Base-by-base conservation (phyloP, 2,329 filamentous ascomycete species). In the Phialemoniopsis sp. region DNA sequence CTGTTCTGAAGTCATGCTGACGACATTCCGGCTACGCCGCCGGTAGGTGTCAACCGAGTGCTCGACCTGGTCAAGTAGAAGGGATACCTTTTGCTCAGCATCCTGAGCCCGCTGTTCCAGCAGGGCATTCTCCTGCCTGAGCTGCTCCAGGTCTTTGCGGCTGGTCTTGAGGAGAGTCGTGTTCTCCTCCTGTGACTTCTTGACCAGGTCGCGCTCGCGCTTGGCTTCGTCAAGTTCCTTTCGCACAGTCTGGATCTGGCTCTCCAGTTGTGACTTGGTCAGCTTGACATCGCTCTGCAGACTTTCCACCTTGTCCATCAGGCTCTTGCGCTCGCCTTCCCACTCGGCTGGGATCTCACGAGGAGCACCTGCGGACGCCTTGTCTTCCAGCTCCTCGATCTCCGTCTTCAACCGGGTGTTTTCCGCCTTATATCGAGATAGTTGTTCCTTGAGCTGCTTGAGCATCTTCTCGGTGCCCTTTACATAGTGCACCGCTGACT, bases 391-490 rank as follows among this genome's bases (percentile, higher is more conserved):
- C 39, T 78, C 73, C 29, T 85, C 76, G n/a, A 96, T 70, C 54
- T 96, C 89, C 34, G 81, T 77, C 61, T 93, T 90, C 31, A 98
- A 72, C 44, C 86, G 85, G 14, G 74, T 70, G 55, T 96, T 96
- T 45, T 93, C 86, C 12, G 80, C 67, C 73, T 97, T 97, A 66
- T 94, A 93, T 42, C 89, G 87, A 39, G 85, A 76, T n/a, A 98
- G 73, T 65, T 98, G 93, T 55, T 96, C 89, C 69, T 97, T 97
- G 75, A 98, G 91, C 62, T 94, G 91, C 64, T 93, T 90, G 36
- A 98, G 78, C 89, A 98, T 96, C 76, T 96, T 97, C 65, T 98
- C 93, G 2, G 93, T 97, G 42, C 93, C 93, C 64, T 95, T 94
- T 50, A 98, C 88, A 56, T 98, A 98, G 63, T 96, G 93, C 36